Conservation (phyloP, 441 rosid species). For the Gossypium trilobum region DNA sequence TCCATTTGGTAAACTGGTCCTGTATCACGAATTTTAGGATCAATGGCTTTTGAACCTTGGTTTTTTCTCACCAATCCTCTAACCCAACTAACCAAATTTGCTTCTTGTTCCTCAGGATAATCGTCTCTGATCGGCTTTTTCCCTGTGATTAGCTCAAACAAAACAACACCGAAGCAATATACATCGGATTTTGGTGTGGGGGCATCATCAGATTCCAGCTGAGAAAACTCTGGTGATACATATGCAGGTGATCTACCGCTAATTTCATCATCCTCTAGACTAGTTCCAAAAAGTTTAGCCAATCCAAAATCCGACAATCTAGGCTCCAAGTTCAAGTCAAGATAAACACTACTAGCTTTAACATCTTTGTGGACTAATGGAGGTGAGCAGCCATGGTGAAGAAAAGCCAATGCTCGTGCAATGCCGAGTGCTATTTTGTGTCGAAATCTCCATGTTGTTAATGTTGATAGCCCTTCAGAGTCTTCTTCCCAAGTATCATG, state of each 20-base stretch:
- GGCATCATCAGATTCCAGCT: conserved; percentile 39
- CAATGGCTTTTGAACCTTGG: conserved; percentile 53
- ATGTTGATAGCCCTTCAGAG: conserved; percentile 33
- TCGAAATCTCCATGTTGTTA: conserved; percentile 67
- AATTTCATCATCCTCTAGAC: conserved; percentile 60
- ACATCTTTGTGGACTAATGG: conserved; percentile 77
- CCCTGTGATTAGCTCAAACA: conserved; percentile 74
- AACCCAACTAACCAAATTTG: conserved; percentile 60
- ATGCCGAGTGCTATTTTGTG: conserved; percentile 82
- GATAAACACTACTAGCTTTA: conserved; percentile 79
- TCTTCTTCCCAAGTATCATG: conserved; percentile 81
- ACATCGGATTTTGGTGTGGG: conserved; percentile 77
- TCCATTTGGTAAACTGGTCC: conserved; percentile 56
- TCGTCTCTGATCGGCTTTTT: conserved; percentile 60
- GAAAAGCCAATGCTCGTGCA: conserved; percentile 80
- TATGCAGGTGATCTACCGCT: conserved; percentile 67
- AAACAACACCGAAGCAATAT: conserved; percentile 78
- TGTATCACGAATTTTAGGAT: conserved; percentile 60
- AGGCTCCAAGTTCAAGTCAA: conserved; percentile 69
- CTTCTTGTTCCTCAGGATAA: conserved; percentile 53
- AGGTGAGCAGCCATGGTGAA: conserved; percentile 90
- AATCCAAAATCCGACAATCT: conserved; percentile 81
- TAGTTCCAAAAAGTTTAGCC: conserved; percentile 70
- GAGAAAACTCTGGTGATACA: conserved; percentile 71
- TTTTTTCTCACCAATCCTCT: conserved; percentile 58